Evolutionary conservation across 352 stramenopile species (phyloP).

Genomic region (Globisporangium okanoganense): DNA sequence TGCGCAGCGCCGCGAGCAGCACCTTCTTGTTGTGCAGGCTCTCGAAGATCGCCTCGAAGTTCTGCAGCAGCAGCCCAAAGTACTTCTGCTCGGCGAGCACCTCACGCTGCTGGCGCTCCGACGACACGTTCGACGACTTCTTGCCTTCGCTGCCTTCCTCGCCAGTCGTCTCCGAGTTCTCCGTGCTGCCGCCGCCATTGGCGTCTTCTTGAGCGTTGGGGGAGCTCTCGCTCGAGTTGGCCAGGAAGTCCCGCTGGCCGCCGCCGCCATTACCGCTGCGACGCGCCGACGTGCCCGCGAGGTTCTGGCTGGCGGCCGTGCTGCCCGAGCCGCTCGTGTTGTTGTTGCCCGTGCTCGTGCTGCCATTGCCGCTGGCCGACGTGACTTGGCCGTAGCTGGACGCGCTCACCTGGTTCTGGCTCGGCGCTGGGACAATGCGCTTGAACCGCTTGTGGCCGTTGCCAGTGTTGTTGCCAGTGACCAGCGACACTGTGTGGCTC

Average conservation of each 20-base stretch:
- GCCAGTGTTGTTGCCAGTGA: neutral
- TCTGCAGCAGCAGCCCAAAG: conserved; percentile 75
- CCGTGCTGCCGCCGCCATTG: conserved; percentile 41
- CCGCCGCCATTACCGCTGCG: neutral
- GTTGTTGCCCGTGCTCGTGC: conserved; percentile 5
- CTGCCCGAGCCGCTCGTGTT: neutral
- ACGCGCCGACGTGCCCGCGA: neutral
- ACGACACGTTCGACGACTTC: conserved; percentile 37
- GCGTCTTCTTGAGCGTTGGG: conserved; percentile 22
- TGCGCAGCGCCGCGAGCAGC: conserved; percentile 62
- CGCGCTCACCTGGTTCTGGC: neutral
- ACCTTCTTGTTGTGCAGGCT: conserved; percentile 85
- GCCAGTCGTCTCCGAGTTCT: conserved; percentile 79
- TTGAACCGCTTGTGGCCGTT: conserved; percentile 63
- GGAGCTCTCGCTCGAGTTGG: conserved; percentile 23
- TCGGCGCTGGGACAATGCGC: conserved; percentile 29
- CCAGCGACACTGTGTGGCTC: conserved; percentile 2
- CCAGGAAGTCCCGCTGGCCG: conserved; percentile 3
- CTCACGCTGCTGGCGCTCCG: conserved; percentile 42
- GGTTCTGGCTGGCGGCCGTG: conserved; percentile 1
- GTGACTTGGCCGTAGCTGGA: neutral
- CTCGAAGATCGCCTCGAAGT: conserved; percentile 84
- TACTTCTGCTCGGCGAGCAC: conserved; percentile 79
- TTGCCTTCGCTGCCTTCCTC: conserved; percentile 56
- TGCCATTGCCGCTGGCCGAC: neutral